Conservation (phyloP, 768 basidiomycete species). For the Pleurotus sapidus region DNA sequence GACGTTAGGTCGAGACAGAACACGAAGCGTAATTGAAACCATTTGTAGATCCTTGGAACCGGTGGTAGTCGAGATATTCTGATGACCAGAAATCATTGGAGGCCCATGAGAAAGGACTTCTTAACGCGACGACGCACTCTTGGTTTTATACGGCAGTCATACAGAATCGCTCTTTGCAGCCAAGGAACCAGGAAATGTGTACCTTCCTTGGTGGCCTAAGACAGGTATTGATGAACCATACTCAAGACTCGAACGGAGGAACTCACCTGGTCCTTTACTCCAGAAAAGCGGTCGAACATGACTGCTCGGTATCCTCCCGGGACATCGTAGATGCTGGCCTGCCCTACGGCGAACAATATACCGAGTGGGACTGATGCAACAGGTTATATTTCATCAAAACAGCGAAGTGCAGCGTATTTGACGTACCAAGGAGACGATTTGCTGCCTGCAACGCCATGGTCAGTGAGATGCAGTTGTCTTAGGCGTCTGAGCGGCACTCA, state of each 20-base stretch:
- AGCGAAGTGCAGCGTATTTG: background rate
- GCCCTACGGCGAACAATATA: slow-evolving; percentile 39
- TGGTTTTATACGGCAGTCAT: slow-evolving; percentile 97
- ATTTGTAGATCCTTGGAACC: slow-evolving; percentile 99
- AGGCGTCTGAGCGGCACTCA: slow-evolving; percentile 41
- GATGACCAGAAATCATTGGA: slow-evolving; percentile 10
- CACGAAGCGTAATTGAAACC: slow-evolving; percentile 95
- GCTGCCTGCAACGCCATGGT: slow-evolving; percentile 52
- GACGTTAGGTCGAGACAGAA: slow-evolving; percentile 91
- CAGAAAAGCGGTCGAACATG: slow-evolving; percentile 97
- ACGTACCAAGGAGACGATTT: slow-evolving; percentile 47
- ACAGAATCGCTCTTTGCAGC: slow-evolving; percentile 94
- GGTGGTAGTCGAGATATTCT: slow-evolving; percentile 99
- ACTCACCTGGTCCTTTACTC: slow-evolving; percentile 77
- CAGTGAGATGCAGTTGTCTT: background rate
- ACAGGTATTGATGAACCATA: slow-evolving; percentile 4
- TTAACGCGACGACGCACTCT: slow-evolving; percentile 49
- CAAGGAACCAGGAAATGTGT: slow-evolving; percentile 96
- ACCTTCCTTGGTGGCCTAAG: slow-evolving; percentile 86
- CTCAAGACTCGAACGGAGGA: background rate
- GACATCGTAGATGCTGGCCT: slow-evolving; percentile 66
- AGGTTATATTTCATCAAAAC: background rate
- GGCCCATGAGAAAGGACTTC: background rate
- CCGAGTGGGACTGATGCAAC: slow-evolving; percentile 38
- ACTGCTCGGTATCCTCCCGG: slow-evolving; percentile 93